phyloP scores from a whole-genome alignment of 805 yeast genomes.

The Sugiyamaella chiloensis region DNA sequence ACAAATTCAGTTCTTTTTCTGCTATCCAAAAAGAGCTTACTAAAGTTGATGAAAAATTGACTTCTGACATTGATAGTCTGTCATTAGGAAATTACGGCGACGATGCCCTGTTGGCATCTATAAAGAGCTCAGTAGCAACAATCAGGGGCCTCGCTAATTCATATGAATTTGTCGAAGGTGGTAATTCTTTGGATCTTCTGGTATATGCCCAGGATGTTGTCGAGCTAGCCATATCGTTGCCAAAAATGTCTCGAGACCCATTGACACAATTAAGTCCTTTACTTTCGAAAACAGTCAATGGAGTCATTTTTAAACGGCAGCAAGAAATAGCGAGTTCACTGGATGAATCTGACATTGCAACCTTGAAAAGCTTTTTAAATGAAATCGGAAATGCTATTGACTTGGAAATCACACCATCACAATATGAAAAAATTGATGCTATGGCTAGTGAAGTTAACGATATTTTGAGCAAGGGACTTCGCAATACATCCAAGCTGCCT shows the following conservation, averaged over 20 bases:
- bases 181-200: neutral
- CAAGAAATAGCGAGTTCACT: neutral
- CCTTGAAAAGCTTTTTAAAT: no score
- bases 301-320: neutral
- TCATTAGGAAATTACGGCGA: neutral
- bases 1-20: constrained; percentile 1
- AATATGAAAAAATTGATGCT: neutral
- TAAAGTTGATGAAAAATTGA: neutral
- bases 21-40: neutral
- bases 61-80: neutral
- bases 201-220: neutral
- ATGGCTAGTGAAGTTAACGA: neutral
- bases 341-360: neutral
- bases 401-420: no score
- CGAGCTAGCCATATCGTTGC: neutral
- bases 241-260: neutral
- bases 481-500: constrained; percentile 3
- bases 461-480: neutral
- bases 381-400: no score
- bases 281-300: constrained; percentile 7
- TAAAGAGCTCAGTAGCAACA: neutral
- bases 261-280: neutral
- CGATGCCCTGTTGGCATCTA: neutral
- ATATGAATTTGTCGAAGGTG: neutral
- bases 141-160: neutral